A percentile compares a stretch with the other conserved stretches of the same genome.
Evolutionary conservation across 129 eudicot species (phyloP).

Genomic region (Artemisia annua): DNA sequence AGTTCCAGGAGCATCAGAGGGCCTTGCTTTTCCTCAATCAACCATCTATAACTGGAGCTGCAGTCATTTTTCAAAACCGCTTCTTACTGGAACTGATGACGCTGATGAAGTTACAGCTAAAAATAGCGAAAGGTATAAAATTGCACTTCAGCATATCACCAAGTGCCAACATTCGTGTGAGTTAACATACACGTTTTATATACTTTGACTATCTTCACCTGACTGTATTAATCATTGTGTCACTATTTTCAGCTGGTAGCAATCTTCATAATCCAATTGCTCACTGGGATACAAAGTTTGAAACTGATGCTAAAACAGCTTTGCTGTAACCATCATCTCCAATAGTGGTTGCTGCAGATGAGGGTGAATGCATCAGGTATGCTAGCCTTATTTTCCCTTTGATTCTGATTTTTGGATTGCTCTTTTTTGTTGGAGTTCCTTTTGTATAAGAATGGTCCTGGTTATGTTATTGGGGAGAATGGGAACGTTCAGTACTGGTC

Average conservation of each 20-base stretch:
- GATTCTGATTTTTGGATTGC: slow-evolving; percentile 7
- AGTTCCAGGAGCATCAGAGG: slow-evolving; percentile 60
- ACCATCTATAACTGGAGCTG: slow-evolving; percentile 97
- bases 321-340: slow-evolving; percentile 86
- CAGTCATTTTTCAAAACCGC: slow-evolving; percentile 94
- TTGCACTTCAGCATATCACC: slow-evolving; percentile 68
- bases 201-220: not conserved
- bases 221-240: not conserved
- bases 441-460: not conserved
- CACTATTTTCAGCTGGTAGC: slow-evolving; percentile 58
- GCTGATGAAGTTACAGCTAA: slow-evolving; percentile 61
- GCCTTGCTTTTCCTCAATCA: slow-evolving; percentile 89
- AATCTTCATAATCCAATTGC: slow-evolving; percentile 91
- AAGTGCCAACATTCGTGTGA: slow-evolving; percentile 87
- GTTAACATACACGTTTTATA: slow-evolving; percentile 24
- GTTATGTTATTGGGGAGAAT: no score
- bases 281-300: slow-evolving; percentile 95
- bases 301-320: slow-evolving; percentile 82
- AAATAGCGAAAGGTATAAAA: slow-evolving; percentile 75
- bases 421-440: slow-evolving; percentile 7
- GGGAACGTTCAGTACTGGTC: no score
- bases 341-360: slow-evolving; percentile 95
- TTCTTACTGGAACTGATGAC: slow-evolving; percentile 77
- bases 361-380: slow-evolving; percentile 88
- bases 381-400: slow-evolving; percentile 20